Evolutionary conservation across 176 grass and related monocot species (phyloP).

Genomic region (Sorghum bicolor): Sorghum_bicolor_NCBIv3 NC_012871.2:6916501-6917000

Average conservation of each 20-base stretch:
- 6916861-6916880: neutral
- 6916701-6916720: no score
- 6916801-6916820: neutral
- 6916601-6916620: neutral
- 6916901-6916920: slow-evolving; percentile 1
- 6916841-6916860: neutral
- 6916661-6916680: neutral
- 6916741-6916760: no score
- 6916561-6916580: neutral
- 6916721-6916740: no score
- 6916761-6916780: neutral
- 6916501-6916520: neutral
- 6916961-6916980: slow-evolving; percentile 32
- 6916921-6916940: neutral
- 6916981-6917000: neutral
- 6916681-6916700: neutral
- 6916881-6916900: neutral
- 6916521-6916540: no score
- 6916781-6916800: neutral
- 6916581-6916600: neutral
- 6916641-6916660: neutral
- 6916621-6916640: neutral
- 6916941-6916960: no score
- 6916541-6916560: slow-evolving; percentile 24
- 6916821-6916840: neutral